Percentiles rank a stretch among this genome's conserved stretches.
These are phyloP conservation scores for Vaccinium macrocarpon DNA, from an alignment of 148 eudicot genomes.

Conservation along the genomic window DNA sequence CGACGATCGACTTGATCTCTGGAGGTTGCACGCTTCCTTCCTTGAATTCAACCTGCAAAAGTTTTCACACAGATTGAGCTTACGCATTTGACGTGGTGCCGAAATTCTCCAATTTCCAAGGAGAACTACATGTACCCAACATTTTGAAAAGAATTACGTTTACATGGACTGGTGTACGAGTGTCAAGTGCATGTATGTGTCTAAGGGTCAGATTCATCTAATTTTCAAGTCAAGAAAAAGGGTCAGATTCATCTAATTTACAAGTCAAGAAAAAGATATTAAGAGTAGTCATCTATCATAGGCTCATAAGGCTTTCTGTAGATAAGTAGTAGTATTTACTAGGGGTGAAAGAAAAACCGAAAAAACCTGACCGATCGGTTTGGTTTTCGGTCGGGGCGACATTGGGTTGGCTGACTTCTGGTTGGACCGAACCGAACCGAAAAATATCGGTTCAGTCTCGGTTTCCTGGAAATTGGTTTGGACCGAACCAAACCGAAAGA, in stretches of 20 bases:
- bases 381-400: too few species aligned
- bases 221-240: neutral
- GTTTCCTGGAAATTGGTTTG: too few species aligned
- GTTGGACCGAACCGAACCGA: too few species aligned
- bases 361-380: too few species aligned
- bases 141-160: neutral
- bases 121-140: neutral
- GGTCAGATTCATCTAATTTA: neutral
- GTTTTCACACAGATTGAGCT: slow-evolving; percentile 2
- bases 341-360: too few species aligned
- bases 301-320: neutral
- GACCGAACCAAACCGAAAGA: too few species aligned
- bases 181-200: neutral
- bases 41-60: slow-evolving; percentile 73
- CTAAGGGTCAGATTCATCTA: neutral
- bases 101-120: neutral
- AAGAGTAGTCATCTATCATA: neutral
- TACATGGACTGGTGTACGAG: neutral
- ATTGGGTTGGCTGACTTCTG: too few species aligned
- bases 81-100: neutral
- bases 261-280: neutral
- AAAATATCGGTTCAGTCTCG: too few species aligned
- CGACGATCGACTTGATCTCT: slow-evolving; percentile 69
- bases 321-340: neutral
- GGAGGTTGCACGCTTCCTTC: slow-evolving; percentile 90